Conservation (phyloP, 179 eudicot genomes). For the Gypsophila paniculata region DNA sequence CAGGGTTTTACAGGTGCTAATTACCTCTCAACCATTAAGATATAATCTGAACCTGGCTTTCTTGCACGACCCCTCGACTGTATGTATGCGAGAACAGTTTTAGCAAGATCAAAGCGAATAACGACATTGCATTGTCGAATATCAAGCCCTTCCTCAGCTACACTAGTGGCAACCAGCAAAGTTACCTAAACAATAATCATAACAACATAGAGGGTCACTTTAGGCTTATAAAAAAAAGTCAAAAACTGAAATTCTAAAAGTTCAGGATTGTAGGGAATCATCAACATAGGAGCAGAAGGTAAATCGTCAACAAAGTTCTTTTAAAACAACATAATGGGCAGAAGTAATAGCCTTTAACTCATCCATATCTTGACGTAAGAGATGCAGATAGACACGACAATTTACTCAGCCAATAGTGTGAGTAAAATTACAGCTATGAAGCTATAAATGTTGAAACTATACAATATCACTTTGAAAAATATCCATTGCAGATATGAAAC, state of each 20-base stretch:
- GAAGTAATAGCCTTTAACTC: not conserved
- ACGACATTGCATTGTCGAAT: slow-evolving; percentile 99
- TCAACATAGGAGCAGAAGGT: not conserved
- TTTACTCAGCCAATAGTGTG: not conserved
- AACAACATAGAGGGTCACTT: slow-evolving; percentile 12
- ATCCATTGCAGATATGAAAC: not conserved
- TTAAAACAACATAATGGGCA: not conserved
- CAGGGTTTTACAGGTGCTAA: not conserved
- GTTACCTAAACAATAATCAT: slow-evolving; percentile 53
- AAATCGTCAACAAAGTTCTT: not conserved
- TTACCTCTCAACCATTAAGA: slow-evolving; percentile 98
- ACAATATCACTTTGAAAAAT: not conserved
- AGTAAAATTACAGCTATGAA: slow-evolving; percentile 1
- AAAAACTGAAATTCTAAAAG: not conserved
- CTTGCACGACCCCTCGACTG: slow-evolving; percentile 99
- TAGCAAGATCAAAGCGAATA: slow-evolving; percentile 97
- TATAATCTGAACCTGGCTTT: slow-evolving; percentile 98
- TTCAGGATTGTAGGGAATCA: not conserved
- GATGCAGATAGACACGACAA: not conserved
- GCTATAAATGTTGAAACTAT: too few species aligned
- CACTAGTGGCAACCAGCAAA: slow-evolving; percentile 96
- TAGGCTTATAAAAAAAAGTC: too few species aligned
- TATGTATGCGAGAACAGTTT: slow-evolving; percentile 94
- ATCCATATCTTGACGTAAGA: slow-evolving; percentile 3
- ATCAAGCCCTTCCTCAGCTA: slow-evolving; percentile 99